Conservation (phyloP, 2,329 filamentous ascomycete species). For the Parastagonospora nodorum region DNA sequence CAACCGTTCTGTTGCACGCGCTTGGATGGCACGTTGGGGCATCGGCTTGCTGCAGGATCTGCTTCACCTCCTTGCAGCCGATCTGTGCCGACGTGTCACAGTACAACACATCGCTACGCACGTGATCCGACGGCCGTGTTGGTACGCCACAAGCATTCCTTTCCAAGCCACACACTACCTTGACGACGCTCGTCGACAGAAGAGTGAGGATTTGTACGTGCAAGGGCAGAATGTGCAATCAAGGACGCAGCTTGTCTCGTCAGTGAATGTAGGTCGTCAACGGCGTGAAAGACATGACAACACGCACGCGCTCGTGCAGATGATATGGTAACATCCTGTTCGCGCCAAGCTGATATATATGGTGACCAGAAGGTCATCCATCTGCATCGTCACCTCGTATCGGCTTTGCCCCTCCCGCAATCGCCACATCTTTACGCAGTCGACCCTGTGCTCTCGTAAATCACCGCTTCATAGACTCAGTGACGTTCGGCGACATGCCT, state of each 20-base stretch:
- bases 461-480: too few species aligned
- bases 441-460: too few species aligned
- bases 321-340: too few species aligned
- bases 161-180: slow-evolving; percentile 32
- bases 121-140: slow-evolving; percentile 17
- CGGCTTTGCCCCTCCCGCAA: too few species aligned
- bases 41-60: slow-evolving; percentile 21
- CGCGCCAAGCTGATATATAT: too few species aligned
- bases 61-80: slow-evolving; percentile 27
- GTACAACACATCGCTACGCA: slow-evolving; percentile 22
- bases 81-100: slow-evolving; percentile 28
- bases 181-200: slow-evolving; percentile 6
- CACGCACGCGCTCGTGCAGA: too few species aligned
- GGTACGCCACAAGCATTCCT: slow-evolving; percentile 27
- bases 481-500: too few species aligned
- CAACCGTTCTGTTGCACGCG: slow-evolving; percentile 32
- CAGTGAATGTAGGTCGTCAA: background rate
- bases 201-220: slow-evolving; percentile 8
- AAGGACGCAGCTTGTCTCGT: background rate
- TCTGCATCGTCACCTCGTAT: too few species aligned
- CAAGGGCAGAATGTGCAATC: background rate
- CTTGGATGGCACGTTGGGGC: slow-evolving; percentile 12
- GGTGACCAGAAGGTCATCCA: too few species aligned
- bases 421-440: too few species aligned
- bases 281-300: too few species aligned